Evolutionary conservation across 345 rosid species (phyloP).

Genomic region (Reutealis trisperma): DNA sequence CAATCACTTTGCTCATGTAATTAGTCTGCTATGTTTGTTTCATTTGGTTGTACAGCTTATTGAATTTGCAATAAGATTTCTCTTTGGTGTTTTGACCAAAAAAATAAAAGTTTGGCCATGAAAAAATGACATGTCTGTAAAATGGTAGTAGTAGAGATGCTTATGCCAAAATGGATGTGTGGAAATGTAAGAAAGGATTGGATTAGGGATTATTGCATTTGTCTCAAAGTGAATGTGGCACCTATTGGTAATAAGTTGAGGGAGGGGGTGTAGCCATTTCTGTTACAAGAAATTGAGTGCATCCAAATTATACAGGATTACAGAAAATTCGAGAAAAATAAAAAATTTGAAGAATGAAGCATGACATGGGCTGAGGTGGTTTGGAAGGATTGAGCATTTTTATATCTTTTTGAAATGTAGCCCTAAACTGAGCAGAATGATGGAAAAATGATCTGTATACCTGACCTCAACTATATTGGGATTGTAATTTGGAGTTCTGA

Average conservation of each 20-base stretch:
- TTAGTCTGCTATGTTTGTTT: too few species aligned
- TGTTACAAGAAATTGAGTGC: neutral
- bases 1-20: too few species aligned
- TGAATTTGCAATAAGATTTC: too few species aligned
- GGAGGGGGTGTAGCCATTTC: neutral
- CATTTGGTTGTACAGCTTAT: too few species aligned
- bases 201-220: neutral
- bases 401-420: neutral
- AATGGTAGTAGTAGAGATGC: neutral
- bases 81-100: too few species aligned
- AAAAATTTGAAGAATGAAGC: neutral
- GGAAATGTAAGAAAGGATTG: neutral
- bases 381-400: too few species aligned
- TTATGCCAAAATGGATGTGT: neutral
- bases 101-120: neutral
- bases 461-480: neutral
- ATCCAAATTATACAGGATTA: neutral
- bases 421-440: neutral
- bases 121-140: neutral
- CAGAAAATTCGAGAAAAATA: neutral
- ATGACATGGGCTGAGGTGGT: neutral
- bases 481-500: neutral
- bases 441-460: neutral
- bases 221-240: too few species aligned
- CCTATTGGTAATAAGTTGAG: neutral